A percentile compares a stretch with the other conserved stretches of the same genome.
Evolutionary conservation across 257 asterid species (phyloP).

Genomic region (Scutellaria minor): DNA sequence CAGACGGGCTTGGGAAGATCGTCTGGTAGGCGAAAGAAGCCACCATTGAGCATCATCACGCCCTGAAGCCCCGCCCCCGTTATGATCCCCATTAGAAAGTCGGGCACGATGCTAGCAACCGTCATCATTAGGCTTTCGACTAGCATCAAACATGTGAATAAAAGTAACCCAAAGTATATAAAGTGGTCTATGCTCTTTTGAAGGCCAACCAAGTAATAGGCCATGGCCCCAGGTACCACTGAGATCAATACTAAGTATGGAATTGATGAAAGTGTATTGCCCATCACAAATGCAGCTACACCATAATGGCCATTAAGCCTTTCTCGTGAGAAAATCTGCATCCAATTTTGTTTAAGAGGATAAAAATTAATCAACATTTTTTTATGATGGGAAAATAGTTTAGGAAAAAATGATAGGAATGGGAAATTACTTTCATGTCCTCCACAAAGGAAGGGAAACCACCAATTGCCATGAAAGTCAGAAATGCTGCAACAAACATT

Average conservation of each 20-base stretch:
- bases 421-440: constrained; percentile 59
- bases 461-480: constrained; percentile 74
- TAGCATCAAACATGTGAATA: constrained; percentile 57
- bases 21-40: constrained; percentile 54
- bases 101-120: constrained; percentile 57
- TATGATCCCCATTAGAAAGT: constrained; percentile 63
- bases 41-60: constrained; percentile 61
- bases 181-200: constrained; percentile 56
- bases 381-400: too few relatives aligned
- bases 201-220: constrained; percentile 62
- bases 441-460: constrained; percentile 75
- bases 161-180: constrained; percentile 40
- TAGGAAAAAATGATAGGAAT: neutral
- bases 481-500: constrained; percentile 56
- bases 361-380: too few relatives aligned
- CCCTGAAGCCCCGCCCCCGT: constrained; percentile 64
- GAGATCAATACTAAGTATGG: constrained; percentile 59
- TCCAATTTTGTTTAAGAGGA: neutral
- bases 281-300: constrained; percentile 54
- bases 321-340: constrained; percentile 61
- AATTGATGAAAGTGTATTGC: constrained; percentile 62
- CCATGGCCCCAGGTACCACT: constrained; percentile 50
- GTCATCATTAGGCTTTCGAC: constrained; percentile 73
- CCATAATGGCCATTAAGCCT: constrained; percentile 55
- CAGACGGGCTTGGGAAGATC: constrained; percentile 64